A percentile compares a stretch with the other conserved stretches of the same genome.
phyloP scores from a whole-genome alignment of 495 filamentous ascomycete species.

The Annulohypoxylon moriforme region DNA sequence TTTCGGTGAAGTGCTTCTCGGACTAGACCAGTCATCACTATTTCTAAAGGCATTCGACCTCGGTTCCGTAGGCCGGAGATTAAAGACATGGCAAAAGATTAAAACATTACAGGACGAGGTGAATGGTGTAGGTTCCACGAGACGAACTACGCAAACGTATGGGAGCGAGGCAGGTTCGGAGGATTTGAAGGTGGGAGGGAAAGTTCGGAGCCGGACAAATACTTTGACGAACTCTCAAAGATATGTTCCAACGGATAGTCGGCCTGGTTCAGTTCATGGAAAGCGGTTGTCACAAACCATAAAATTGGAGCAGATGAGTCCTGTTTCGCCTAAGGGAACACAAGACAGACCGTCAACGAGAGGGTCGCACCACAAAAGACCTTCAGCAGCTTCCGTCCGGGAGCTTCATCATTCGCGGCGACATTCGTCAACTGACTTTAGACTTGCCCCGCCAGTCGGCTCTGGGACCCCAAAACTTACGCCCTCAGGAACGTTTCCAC shows the following conservation, averaged over 20 bases:
- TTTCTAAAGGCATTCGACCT: slow-evolving; percentile 96
- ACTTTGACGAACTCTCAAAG: slow-evolving; percentile 83
- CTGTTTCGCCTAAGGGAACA: slow-evolving; percentile 56
- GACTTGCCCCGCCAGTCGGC: slow-evolving; percentile 50
- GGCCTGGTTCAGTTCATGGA: slow-evolving; percentile 54
- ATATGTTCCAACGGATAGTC: slow-evolving; percentile 57
- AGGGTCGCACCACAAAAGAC: slow-evolving; percentile 60
- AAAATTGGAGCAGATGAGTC: slow-evolving; percentile 52
- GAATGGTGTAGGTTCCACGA: slow-evolving; percentile 51
- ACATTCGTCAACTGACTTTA: slow-evolving; percentile 85
- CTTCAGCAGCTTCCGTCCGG: slow-evolving; percentile 86
- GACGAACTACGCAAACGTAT: slow-evolving; percentile 62
- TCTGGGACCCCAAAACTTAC: slow-evolving; percentile 52
- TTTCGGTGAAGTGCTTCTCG: slow-evolving; percentile 88
- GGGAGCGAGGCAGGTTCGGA: slow-evolving; percentile 67
- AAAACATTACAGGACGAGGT: slow-evolving; percentile 89
- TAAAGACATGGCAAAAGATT: slow-evolving; percentile 96
- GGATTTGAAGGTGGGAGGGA: slow-evolving; percentile 48
- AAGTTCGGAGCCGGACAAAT: slow-evolving; percentile 58
- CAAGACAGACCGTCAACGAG: slow-evolving; percentile 66
- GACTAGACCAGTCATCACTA: slow-evolving; percentile 92
- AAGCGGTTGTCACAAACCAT: slow-evolving; percentile 60
- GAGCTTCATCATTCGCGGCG: slow-evolving; percentile 86
- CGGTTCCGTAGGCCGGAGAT: slow-evolving; percentile 84
- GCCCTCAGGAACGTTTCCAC: slow-evolving; percentile 50